phyloP scores from a whole-genome alignment of 331 rosid species.

The Cucumis variabilis region DNA sequence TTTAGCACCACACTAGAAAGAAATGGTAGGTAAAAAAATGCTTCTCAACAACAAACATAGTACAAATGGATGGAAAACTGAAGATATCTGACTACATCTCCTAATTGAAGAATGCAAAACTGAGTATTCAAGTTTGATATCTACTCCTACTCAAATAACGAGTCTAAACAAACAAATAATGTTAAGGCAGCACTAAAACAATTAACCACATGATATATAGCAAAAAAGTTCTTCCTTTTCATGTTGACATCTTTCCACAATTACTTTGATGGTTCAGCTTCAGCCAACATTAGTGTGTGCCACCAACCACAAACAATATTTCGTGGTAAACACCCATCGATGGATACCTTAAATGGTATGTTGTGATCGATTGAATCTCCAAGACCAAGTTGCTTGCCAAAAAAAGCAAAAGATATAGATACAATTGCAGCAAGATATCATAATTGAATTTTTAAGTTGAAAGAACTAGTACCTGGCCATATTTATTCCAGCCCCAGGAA shows the following conservation, averaged over 20 bases:
- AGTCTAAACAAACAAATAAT: not conserved
- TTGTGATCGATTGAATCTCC: constrained; percentile 80
- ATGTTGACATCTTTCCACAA: not conserved
- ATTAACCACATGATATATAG: constrained; percentile 27
- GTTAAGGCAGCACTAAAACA: not conserved
- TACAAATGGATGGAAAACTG: no score
- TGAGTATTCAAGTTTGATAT: constrained; percentile 2
- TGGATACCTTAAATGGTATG: constrained; percentile 63
- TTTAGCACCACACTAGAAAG: no score
- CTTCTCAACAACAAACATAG: no score
- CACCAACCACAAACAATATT: constrained; percentile 92
- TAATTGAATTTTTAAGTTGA: not conserved
- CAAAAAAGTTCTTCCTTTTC: constrained; percentile 7
- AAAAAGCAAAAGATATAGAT: not conserved
- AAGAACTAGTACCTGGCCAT: constrained; percentile 69
- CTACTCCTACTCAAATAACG: constrained; percentile 17
- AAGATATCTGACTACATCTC: not conserved
- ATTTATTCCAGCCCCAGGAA: constrained; percentile 97
- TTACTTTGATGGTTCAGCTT: constrained; percentile 30
- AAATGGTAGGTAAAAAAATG: no score
- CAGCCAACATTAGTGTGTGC: constrained; percentile 80
- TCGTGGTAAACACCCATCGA: constrained; percentile 49
- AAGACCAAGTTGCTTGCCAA: constrained; percentile 73
- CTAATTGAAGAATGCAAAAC: not conserved
- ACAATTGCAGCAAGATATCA: not conserved